Evolutionary conservation across 2,329 filamentous ascomycete genomes (phyloP).

Genomic region (Emmonsiellopsis sp.): DNA sequence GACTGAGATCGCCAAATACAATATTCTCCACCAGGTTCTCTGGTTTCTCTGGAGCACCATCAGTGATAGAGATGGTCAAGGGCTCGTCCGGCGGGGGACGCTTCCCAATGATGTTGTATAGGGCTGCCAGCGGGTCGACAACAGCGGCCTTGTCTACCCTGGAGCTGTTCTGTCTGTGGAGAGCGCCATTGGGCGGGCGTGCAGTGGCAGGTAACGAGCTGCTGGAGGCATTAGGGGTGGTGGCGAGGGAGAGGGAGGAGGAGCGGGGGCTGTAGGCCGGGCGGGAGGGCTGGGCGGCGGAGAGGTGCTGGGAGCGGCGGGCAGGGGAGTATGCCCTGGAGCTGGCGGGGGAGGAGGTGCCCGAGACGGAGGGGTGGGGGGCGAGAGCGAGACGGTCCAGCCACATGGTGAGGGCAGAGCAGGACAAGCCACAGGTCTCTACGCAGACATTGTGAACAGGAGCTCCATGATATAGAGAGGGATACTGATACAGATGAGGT

Average conservation of each 20-base stretch:
- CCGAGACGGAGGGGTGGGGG: slow-evolving; percentile 56
- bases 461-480: background rate
- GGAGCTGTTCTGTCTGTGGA: slow-evolving; percentile 50
- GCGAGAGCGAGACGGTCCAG: slow-evolving; percentile 79
- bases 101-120: slow-evolving; percentile 52
- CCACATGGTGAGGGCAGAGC: slow-evolving; percentile 56
- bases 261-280: slow-evolving; percentile 60
- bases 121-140: slow-evolving; percentile 61
- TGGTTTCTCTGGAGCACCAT: slow-evolving; percentile 22
- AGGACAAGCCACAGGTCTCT: slow-evolving; percentile 2
- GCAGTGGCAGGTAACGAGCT: slow-evolving; percentile 61
- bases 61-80: slow-evolving; percentile 9
- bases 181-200: slow-evolving; percentile 51
- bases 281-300: slow-evolving; percentile 58
- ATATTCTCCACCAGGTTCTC: slow-evolving; percentile 52
- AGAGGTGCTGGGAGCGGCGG: slow-evolving; percentile 57
- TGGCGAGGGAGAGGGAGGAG: slow-evolving; percentile 69
- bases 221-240: slow-evolving; percentile 64
- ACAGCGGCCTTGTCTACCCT: slow-evolving; percentile 46
- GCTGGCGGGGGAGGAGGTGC: slow-evolving; percentile 53
- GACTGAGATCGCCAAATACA: slow-evolving; percentile 68
- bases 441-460: background rate
- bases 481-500: background rate
- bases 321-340: slow-evolving; percentile 59
- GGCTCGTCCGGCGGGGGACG: slow-evolving; percentile 8